Evolutionary conservation across 352 stramenopile genomes (phyloP).

Genomic region (Pythium graminicola): DNA sequence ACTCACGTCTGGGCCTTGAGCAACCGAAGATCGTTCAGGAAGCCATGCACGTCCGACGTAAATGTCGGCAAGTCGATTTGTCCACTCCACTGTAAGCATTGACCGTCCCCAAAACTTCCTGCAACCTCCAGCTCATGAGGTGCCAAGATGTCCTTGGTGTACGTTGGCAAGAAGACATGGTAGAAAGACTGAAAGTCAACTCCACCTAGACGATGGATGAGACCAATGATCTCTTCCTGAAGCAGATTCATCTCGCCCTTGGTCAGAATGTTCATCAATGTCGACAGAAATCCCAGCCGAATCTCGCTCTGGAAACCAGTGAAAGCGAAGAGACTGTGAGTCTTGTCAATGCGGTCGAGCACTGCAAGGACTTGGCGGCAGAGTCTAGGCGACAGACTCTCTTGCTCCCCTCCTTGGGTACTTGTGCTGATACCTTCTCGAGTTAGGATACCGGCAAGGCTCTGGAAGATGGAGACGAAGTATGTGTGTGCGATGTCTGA

Average conservation of each 20-base stretch:
- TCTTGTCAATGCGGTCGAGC: constrained; percentile 58
- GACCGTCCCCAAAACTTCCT: constrained; percentile 35
- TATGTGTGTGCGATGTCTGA: constrained; percentile 65
- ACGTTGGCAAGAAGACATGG: constrained; percentile 50
- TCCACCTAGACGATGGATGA: constrained; percentile 60
- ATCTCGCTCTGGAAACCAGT: constrained; percentile 65
- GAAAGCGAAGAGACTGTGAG: constrained; percentile 63
- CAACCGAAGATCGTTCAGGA: constrained; percentile 73
- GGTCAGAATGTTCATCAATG: constrained; percentile 70
- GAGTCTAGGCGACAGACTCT: constrained; percentile 43
- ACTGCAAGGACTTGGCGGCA: constrained; percentile 68
- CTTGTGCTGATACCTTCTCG: constrained; percentile 34
- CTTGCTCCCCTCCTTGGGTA: not conserved
- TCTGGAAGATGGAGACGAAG: constrained; percentile 75
- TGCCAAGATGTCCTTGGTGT: constrained; percentile 62
- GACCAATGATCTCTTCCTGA: constrained; percentile 62
- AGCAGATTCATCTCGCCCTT: constrained; percentile 76
- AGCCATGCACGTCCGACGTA: constrained; percentile 55
- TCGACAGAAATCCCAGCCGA: constrained; percentile 68
- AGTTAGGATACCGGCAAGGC: constrained; percentile 52
- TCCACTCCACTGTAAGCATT: constrained; percentile 66
- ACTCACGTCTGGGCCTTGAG: constrained; percentile 56
- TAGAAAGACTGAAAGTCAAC: constrained; percentile 79
- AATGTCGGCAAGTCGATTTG: constrained; percentile 74
- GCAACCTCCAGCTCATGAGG: constrained; percentile 42